These are phyloP conservation scores for Penicillium sp. DNA, from an alignment of 2,329 filamentous ascomycete species.

Conservation along the genomic window DNA sequence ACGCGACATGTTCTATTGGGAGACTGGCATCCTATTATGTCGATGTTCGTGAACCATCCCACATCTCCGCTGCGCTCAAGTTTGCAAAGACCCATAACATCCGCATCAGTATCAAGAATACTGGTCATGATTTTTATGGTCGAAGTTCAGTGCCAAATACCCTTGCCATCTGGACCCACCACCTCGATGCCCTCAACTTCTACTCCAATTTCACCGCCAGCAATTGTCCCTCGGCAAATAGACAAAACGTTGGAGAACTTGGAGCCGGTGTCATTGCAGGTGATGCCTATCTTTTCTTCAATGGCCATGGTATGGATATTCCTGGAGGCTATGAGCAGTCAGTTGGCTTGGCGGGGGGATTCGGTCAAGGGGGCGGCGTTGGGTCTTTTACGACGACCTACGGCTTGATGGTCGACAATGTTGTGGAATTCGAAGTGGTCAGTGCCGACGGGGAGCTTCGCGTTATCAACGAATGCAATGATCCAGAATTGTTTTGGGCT, in stretches of 20 bases:
- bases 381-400: slow-evolving; percentile 49
- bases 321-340: slow-evolving; percentile 20
- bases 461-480: slow-evolving; percentile 27
- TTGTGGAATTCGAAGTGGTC: slow-evolving; percentile 50
- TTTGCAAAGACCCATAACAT: not conserved
- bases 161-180: not conserved
- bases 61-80: slow-evolving; percentile 13
- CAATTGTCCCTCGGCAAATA: slow-evolving; percentile 27
- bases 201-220: slow-evolving; percentile 22
- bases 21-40: not conserved
- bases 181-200: not conserved
- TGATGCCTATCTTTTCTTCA: slow-evolving; percentile 8
- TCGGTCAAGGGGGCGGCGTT: slow-evolving; percentile 53
- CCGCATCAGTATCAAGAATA: not conserved
- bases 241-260: slow-evolving; percentile 46
- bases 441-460: slow-evolving; percentile 42
- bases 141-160: not conserved
- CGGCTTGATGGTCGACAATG: slow-evolving; percentile 50
- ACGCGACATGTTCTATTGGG: not conserved
- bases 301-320: slow-evolving; percentile 7
- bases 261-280: slow-evolving; percentile 15
- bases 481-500: slow-evolving; percentile 52
- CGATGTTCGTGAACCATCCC: not conserved
- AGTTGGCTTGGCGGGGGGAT: slow-evolving; percentile 52
- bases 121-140: not conserved